These are phyloP conservation scores for Kandelia obovata DNA, from an alignment of 345 rosid species.

Conservation along the genomic window DNA sequence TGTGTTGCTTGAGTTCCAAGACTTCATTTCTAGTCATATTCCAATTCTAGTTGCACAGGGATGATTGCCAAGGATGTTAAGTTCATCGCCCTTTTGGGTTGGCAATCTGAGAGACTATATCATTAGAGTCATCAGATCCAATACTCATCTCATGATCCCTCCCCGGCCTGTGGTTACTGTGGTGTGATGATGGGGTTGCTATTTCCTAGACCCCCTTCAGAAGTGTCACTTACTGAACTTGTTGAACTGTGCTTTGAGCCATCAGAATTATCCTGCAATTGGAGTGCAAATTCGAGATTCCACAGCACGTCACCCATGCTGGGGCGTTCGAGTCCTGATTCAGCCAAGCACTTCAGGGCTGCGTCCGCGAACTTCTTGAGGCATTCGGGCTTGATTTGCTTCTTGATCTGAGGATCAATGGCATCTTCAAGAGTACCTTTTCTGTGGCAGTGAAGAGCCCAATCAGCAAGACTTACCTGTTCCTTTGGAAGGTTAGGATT, in stretches of 20 bases:
- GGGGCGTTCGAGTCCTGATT: constrained; percentile 63
- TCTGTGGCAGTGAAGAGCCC: constrained; percentile 58
- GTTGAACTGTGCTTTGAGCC: constrained; percentile 21
- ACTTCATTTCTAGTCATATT: neutral
- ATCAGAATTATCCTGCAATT: constrained; percentile 46
- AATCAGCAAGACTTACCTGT: constrained; percentile 85
- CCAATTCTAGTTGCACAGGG: neutral
- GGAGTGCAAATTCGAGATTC: constrained; percentile 72
- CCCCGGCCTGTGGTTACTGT: constrained; percentile 23
- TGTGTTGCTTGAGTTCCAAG: constrained; percentile 15
- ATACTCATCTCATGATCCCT: constrained; percentile 32
- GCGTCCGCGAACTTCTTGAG: constrained; percentile 58
- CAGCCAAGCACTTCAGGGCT: constrained; percentile 66
- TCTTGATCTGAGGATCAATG: constrained; percentile 57
- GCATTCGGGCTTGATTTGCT: constrained; percentile 50
- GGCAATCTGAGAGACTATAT: constrained; percentile 55
- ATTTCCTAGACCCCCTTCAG: constrained; percentile 15
- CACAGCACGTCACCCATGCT: constrained; percentile 80
- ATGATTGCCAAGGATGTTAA: too few species aligned
- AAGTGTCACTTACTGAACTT: constrained; percentile 9
- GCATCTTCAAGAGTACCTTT: constrained; percentile 55
- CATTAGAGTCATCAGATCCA: constrained; percentile 29
- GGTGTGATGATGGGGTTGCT: constrained; percentile 5
- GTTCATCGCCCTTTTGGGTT: constrained; percentile 59
- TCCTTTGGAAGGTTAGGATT: constrained; percentile 65